Conservation (phyloP, 805 yeast species). For the Candida sithepensis region DNA sequence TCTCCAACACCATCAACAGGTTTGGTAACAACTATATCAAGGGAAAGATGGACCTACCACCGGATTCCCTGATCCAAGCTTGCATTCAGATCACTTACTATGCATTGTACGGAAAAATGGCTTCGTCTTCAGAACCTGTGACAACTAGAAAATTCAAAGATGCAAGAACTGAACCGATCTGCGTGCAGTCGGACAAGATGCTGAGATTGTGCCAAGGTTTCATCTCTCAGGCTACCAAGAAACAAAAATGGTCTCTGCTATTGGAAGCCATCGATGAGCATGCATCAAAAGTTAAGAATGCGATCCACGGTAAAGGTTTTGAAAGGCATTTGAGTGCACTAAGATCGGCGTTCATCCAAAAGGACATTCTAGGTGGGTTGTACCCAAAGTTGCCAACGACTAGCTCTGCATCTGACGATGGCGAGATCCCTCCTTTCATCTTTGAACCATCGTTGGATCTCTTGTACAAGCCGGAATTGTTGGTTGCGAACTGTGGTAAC, state of each 20-base stretch:
- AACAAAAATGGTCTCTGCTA: conserved; percentile 48
- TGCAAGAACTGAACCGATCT: conserved; percentile 66
- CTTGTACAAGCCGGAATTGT: conserved; percentile 34
- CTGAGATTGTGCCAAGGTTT: conserved; percentile 56
- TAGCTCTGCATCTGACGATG: conserved; percentile 14
- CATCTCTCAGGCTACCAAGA: conserved; percentile 49
- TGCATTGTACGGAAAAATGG: conserved; percentile 49
- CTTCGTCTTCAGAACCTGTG: conserved; percentile 41
- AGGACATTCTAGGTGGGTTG: conserved; percentile 42
- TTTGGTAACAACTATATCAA: conserved; percentile 34
- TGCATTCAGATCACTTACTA: conserved; percentile 52
- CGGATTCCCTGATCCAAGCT: conserved; percentile 51
- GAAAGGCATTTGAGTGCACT: conserved; percentile 70
- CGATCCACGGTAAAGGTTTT: conserved; percentile 63
- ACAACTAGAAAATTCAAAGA: conserved; percentile 67
- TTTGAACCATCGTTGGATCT: conserved; percentile 38
- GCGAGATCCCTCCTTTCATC: conserved; percentile 38
- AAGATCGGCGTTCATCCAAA: conserved; percentile 50
- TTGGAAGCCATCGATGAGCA: conserved; percentile 51
- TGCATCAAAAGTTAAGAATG: conserved; percentile 41
- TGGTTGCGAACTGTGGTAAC: conserved; percentile 56
- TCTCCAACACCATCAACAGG: conserved; percentile 30
- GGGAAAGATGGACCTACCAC: conserved; percentile 38
- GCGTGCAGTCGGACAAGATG: conserved; percentile 55
- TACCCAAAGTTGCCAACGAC: conserved; percentile 40